These are phyloP conservation scores for Aphanocladium album DNA, from an alignment of 2,329 filamentous ascomycete species.

Conservation along the genomic window DNA sequence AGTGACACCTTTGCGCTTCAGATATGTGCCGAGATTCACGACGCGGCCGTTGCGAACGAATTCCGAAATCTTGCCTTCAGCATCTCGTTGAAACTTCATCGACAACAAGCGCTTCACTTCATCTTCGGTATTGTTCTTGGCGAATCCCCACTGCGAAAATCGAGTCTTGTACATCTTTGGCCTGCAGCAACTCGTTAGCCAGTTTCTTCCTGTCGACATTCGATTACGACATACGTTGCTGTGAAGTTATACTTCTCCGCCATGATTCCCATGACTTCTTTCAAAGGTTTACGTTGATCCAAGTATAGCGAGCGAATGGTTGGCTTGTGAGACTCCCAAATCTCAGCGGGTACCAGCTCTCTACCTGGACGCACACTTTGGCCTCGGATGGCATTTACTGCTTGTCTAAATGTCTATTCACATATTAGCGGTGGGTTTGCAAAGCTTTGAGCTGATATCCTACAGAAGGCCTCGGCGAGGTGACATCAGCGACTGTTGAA, in stretches of 20 bases:
- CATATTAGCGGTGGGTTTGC: not conserved
- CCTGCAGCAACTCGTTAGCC: slow-evolving; percentile 25
- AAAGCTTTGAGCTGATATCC: not conserved
- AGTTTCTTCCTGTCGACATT: not conserved
- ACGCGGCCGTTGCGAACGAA: slow-evolving; percentile 49
- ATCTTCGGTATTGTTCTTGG: slow-evolving; percentile 51
- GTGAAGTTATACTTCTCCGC: slow-evolving; percentile 43
- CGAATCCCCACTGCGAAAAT: slow-evolving; percentile 51
- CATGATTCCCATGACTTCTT: slow-evolving; percentile 49
- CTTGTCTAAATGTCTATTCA: not conserved
- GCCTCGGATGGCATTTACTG: slow-evolving; percentile 2
- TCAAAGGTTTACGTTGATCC: slow-evolving; percentile 45
- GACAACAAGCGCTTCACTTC: slow-evolving; percentile 46
- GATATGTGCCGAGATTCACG: slow-evolving; percentile 47
- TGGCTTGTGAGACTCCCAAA: slow-evolving; percentile 44
- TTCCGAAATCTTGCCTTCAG: slow-evolving; percentile 47
- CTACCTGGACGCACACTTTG: slow-evolving; percentile 29
- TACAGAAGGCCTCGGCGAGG: slow-evolving; percentile 24
- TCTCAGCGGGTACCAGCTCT: slow-evolving; percentile 40
- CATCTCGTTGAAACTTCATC: slow-evolving; percentile 49
- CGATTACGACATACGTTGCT: slow-evolving; percentile 37
- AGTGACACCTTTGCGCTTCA: slow-evolving; percentile 49
- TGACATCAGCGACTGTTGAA: slow-evolving; percentile 17
- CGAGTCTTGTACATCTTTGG: slow-evolving; percentile 54
- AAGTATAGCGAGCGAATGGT: slow-evolving; percentile 43